Percentiles rank a stretch among this genome's conserved stretches.
phyloP scores from a whole-genome alignment of 371 early-diverging fungal species.

The Rhizomucor pusillus region DNA sequence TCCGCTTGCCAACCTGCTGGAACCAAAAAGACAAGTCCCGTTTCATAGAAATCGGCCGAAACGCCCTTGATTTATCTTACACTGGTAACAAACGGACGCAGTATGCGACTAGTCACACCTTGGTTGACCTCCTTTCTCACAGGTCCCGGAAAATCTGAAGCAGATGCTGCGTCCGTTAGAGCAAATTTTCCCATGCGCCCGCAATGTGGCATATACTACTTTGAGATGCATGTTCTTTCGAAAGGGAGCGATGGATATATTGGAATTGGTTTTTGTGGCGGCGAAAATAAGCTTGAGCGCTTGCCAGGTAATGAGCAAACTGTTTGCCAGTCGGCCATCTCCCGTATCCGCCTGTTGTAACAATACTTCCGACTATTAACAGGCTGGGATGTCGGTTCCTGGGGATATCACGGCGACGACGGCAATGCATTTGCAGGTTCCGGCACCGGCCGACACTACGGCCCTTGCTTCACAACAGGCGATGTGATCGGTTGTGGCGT shows the following conservation, averaged over 20 bases:
- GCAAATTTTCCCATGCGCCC: slow-evolving; percentile 81
- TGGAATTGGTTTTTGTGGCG: slow-evolving; percentile 81
- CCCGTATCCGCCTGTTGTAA: not conserved
- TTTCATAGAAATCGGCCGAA: slow-evolving; percentile 46
- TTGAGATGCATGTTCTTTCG: slow-evolving; percentile 75
- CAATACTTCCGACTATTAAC: not conserved
- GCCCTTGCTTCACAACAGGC: slow-evolving; percentile 87
- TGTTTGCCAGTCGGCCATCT: not conserved
- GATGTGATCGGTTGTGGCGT: slow-evolving; percentile 92
- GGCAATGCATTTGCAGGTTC: slow-evolving; percentile 80
- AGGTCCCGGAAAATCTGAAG: slow-evolving; percentile 78
- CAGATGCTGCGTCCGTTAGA: slow-evolving; percentile 80
- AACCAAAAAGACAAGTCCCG: slow-evolving; percentile 54
- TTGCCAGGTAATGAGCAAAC: slow-evolving; percentile 66
- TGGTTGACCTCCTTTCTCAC: not conserved
- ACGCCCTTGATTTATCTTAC: slow-evolving; percentile 51
- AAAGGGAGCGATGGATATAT: slow-evolving; percentile 92
- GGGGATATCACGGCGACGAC: slow-evolving; percentile 93
- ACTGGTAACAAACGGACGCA: slow-evolving; percentile 34
- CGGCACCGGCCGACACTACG: slow-evolving; percentile 79
- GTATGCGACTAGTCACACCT: not conserved
- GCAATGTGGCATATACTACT: slow-evolving; percentile 88
- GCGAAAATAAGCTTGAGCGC: slow-evolving; percentile 54
- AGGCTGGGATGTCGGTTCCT: slow-evolving; percentile 81
- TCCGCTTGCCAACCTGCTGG: slow-evolving; percentile 54